phyloP scores from a whole-genome alignment of 2,329 filamentous ascomycete species.

The Bipolaris sorokiniana region DNA sequence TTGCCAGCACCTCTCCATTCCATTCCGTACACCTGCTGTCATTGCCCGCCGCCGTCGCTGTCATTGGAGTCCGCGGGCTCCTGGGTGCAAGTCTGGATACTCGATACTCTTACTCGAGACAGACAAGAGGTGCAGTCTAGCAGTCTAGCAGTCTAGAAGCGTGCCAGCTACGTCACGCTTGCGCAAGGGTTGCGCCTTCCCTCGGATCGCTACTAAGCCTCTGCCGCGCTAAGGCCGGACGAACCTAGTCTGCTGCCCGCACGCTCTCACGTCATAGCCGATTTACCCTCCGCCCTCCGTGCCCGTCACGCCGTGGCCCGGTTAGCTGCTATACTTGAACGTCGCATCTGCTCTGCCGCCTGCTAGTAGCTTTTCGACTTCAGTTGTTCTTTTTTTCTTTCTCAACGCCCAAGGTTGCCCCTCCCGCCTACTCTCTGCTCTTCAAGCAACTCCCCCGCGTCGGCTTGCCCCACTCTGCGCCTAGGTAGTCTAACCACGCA shows the following conservation, averaged over 20 bases:
- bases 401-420: neutral
- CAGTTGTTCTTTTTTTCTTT: neutral
- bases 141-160: conserved; percentile 4
- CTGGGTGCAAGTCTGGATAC: neutral
- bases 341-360: neutral
- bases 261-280: conserved; percentile 13
- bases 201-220: conserved; percentile 1
- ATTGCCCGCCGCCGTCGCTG: neutral
- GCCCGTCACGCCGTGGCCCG: neutral
- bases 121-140: conserved; percentile 3
- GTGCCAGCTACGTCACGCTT: conserved; percentile 9
- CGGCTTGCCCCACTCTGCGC: conserved; percentile 37
- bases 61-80: neutral
- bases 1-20: neutral
- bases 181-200: conserved; percentile 8
- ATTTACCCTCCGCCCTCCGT: conserved; percentile 6
- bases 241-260: neutral
- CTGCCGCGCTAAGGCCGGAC: conserved; percentile 7
- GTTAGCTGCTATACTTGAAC: conserved; percentile 10
- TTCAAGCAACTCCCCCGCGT: conserved; percentile 19
- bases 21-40: neutral
- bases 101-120: neutral
- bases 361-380: neutral
- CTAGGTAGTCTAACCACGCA: conserved; percentile 36
- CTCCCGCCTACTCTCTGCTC: conserved; percentile 1